Evolutionary conservation across 1,284 basidiomycete genomes (phyloP), one percentile per base, ranked within the genome.

Genomic region (Leccinum glutinopallens): DNA sequence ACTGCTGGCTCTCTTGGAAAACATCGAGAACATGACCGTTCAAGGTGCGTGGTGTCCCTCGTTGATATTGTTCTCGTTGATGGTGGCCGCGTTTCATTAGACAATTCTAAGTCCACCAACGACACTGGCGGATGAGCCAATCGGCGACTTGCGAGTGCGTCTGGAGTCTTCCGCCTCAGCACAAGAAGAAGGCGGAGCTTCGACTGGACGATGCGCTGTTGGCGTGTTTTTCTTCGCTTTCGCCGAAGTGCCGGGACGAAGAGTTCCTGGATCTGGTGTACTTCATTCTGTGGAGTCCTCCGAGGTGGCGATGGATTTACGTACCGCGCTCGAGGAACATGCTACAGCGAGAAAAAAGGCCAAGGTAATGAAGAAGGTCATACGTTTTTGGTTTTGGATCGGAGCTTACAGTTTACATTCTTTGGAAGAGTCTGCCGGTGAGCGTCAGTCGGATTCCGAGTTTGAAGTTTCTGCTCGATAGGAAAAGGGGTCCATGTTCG

Each of bases 201-300:
- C 71, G 64, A 5, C 79, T 92, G 12, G 89, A 94, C 71, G 87
- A 94, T 66, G 78, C 83, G 2, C 79, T 98, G 4, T 78, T 98
- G n/a, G 86, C 91, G 69, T 94, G 93, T 75, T 94, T 99, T 72
- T 89, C 94, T 0, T 88, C 89, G 0, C 81, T 99, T 1, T 87
- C 90, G 1, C 87, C 92, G 0, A 87, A 88, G 68, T 94, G 92
- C 69, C 86, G 87, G 29, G 93, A 97, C 69, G 97, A 99, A 73
- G 97, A 98, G 72, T 29, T 29, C 4, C 81, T 98, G 75, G 97
- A 99, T 73, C 80, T 98, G 46, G 86, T 95, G 7, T 97, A 97
- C 77, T 98, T 97, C 78, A 85, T 97, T 25, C 83, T 98, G 96
- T 2, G 84, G 29, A 29, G 29, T 94, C 7, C 89, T 92, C 96